A percentile compares a stretch with the other conserved stretches of the same genome.
Evolutionary conservation across 257 asterid genomes (phyloP).

Genomic region (Solanum neorickii): DNA sequence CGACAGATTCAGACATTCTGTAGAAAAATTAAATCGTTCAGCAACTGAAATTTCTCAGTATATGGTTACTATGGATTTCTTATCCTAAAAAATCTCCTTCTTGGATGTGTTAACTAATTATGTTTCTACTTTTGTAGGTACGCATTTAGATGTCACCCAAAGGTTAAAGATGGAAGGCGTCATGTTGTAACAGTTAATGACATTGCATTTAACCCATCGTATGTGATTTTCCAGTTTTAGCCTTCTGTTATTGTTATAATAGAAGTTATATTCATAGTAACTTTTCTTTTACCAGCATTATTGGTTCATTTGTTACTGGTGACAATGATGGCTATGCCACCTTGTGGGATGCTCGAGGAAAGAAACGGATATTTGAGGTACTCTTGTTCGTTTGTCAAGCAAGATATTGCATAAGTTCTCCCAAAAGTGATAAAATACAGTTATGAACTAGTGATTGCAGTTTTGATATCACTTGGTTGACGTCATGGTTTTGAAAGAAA

Average conservation of each 20-base stretch:
- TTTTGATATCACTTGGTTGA: not conserved
- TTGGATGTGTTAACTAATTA: not conserved
- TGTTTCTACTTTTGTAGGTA: slow-evolving; percentile 41
- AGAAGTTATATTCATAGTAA: not conserved
- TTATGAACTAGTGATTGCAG: not conserved
- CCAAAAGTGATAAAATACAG: not conserved
- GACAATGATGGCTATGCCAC: slow-evolving; percentile 66
- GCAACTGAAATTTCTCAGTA: not conserved
- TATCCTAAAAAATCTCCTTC: not conserved
- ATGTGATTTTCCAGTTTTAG: slow-evolving; percentile 22
- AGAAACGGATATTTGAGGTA: slow-evolving; percentile 66
- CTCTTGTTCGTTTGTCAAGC: not conserved
- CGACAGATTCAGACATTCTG: not conserved
- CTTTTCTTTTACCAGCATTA: slow-evolving; percentile 28
- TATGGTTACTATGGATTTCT: not conserved
- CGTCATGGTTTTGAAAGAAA: not conserved
- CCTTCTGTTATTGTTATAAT: slow-evolving; percentile 3
- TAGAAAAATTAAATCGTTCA: not conserved
- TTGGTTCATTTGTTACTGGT: slow-evolving; percentile 57
- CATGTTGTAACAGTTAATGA: slow-evolving; percentile 66
- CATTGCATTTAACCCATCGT: slow-evolving; percentile 70
- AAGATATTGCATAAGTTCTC: not conserved
- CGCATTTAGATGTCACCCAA: slow-evolving; percentile 78
- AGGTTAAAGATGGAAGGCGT: slow-evolving; percentile 36
- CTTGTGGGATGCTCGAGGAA: slow-evolving; percentile 65